Evolutionary conservation across 2,329 filamentous ascomycete genomes (phyloP).

Genomic region (Botryotinia convoluta): DNA sequence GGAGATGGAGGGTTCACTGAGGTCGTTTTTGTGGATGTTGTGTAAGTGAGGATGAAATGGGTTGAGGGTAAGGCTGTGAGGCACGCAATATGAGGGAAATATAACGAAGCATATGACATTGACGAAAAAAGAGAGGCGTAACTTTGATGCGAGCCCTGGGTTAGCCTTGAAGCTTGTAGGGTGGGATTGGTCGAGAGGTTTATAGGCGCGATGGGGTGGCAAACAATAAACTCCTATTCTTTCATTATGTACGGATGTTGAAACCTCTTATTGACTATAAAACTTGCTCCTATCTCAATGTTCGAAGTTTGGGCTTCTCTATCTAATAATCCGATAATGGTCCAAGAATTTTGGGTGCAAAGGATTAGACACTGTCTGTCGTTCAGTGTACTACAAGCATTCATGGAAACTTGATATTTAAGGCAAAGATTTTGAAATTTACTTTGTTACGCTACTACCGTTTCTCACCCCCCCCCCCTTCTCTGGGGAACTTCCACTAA

Average conservation of each 20-base stretch:
- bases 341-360: neutral
- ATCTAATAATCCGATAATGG: neutral
- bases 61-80: neutral
- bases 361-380: neutral
- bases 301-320: neutral
- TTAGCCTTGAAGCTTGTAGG: neutral
- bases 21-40: constrained; percentile 29
- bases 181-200: neutral
- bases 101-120: constrained; percentile 5
- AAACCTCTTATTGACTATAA: neutral
- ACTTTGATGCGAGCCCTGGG: neutral
- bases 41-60: neutral
- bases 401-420: neutral
- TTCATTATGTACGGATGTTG: neutral
- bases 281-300: neutral
- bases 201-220: neutral
- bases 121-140: neutral
- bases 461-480: neutral
- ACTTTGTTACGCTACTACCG: neutral
- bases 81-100: neutral
- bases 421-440: neutral
- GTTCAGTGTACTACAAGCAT: neutral
- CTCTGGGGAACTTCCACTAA: neutral
- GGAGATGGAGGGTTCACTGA: constrained; percentile 52
- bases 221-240: constrained; percentile 10